phyloP scores from a whole-genome alignment of 208 protist species.

The Trypanosoma lewisi region DNA sequence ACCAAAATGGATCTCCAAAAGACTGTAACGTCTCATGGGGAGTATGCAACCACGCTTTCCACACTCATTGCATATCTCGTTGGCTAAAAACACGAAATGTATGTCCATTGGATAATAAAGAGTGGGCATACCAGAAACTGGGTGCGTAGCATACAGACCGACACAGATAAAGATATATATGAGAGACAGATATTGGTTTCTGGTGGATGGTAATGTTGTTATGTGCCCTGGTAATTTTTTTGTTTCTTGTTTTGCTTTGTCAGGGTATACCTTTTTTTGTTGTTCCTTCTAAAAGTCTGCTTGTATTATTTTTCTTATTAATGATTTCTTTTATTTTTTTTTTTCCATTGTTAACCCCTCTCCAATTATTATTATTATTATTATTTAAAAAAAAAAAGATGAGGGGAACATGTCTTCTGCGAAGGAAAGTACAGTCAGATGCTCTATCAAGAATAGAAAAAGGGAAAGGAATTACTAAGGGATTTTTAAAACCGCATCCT shows the following conservation, averaged over 20 bases:
- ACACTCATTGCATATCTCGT: constrained; percentile 98
- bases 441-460: not conserved
- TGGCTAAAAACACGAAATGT: constrained; percentile 99
- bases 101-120: constrained; percentile 97
- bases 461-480: not conserved
- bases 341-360: not conserved
- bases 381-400: constrained; percentile 3
- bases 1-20: constrained; percentile 86
- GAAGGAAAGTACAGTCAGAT: not conserved
- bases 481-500: not conserved
- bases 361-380: constrained; percentile 2
- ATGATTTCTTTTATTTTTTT: not conserved
- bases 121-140: constrained; percentile 98
- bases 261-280: not conserved
- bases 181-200: not conserved
- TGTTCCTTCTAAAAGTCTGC: no score
- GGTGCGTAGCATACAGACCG: constrained; percentile 64
- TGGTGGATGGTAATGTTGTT: not conserved
- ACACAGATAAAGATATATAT: not conserved
- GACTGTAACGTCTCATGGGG: constrained; percentile 98
- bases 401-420: not conserved
- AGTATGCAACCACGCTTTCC: constrained; percentile 98
- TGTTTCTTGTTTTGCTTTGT: not conserved
- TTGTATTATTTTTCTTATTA: not conserved
- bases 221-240: not conserved